These are phyloP conservation scores for Zygoascus sp. DNA, from an alignment of 1,139 yeast species.

Conservation along the genomic window DNA sequence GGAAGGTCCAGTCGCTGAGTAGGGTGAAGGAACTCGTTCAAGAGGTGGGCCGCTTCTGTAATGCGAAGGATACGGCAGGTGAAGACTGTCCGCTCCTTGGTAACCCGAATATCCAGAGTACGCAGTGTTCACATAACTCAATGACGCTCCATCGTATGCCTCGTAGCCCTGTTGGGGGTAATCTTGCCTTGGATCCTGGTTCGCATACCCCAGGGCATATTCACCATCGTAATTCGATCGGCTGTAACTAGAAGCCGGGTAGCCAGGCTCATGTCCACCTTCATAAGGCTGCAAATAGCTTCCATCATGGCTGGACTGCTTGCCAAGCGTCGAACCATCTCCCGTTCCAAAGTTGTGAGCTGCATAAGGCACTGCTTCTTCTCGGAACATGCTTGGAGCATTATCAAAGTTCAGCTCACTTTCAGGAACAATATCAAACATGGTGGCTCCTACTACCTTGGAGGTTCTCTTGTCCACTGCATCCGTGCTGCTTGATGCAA, in stretches of 20 bases:
- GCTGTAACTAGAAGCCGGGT: not conserved
- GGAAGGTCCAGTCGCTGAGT: not conserved
- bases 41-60: not conserved
- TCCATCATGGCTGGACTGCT: not conserved
- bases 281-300: not conserved
- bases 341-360: constrained; percentile 1
- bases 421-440: constrained; percentile 31
- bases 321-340: not conserved
- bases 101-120: not conserved
- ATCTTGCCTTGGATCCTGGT: not conserved
- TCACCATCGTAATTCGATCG: not conserved
- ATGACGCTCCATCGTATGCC: not conserved
- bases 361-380: constrained; percentile 7
- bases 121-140: not conserved
- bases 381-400: constrained; percentile 8
- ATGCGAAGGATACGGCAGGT: not conserved
- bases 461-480: not conserved
- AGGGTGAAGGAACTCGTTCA: constrained; percentile 4
- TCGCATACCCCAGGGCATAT: not conserved
- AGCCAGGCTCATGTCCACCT: not conserved
- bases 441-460: constrained; percentile 5
- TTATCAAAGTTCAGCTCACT: constrained; percentile 28
- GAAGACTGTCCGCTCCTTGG: not conserved
- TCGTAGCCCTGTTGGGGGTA: not conserved
- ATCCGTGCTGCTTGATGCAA: not conserved